phyloP scores from a whole-genome alignment of 257 asterid species.

The Mentha longifolia region DNA sequence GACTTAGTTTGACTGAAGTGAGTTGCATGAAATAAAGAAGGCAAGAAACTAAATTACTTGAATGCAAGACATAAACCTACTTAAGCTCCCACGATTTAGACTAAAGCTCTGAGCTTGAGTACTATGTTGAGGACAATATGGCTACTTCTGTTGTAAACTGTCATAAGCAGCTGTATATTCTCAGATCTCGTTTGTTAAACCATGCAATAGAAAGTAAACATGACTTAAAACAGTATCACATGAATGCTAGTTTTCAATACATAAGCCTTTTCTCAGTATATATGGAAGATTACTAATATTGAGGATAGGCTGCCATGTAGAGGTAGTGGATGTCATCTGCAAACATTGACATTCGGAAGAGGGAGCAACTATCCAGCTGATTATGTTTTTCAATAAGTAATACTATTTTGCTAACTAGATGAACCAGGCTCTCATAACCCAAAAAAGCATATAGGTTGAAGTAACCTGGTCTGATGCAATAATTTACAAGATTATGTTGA shows the following conservation, averaged over 20 bases:
- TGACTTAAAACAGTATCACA: background rate
- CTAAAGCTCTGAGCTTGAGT: slow-evolving; percentile 9
- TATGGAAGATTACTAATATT: background rate
- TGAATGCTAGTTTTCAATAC: background rate
- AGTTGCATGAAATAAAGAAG: slow-evolving; percentile 17
- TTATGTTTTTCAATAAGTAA: background rate
- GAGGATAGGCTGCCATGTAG: background rate
- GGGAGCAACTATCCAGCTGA: background rate
- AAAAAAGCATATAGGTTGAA: background rate
- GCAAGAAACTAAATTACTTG: background rate
- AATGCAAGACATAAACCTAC: background rate
- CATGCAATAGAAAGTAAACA: background rate
- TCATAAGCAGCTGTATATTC: background rate
- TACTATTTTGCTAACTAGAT: background rate
- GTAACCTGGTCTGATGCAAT: slow-evolving; percentile 6
- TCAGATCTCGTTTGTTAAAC: background rate
- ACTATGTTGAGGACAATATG: background rate
- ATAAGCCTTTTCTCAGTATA: too few relatives aligned
- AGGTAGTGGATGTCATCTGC: background rate
- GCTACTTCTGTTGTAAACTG: background rate
- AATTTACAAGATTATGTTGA: background rate
- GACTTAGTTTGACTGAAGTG: background rate
- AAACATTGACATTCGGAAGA: background rate
- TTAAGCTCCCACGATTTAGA: background rate
- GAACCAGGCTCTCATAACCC: background rate